phyloP scores from a whole-genome alignment of 139 green algal species.

The Desmodesmus armatus region DNA sequence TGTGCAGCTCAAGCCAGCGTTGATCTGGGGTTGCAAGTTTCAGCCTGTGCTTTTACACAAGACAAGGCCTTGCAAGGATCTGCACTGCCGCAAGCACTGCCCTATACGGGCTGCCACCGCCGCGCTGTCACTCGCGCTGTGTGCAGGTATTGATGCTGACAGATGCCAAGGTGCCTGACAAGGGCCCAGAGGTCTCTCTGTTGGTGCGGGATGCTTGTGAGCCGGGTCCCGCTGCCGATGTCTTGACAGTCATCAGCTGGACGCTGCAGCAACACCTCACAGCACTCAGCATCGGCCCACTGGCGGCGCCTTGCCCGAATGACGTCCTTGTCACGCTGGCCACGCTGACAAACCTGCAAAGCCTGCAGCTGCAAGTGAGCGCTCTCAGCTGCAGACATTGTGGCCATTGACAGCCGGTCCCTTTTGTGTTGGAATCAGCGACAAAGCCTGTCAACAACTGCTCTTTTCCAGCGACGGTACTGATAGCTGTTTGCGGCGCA shows the following conservation, averaged over 20 bases:
- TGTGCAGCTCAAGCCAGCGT: too few species aligned
- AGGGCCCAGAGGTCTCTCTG: neutral
- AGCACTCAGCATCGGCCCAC: neutral
- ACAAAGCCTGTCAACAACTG: neutral
- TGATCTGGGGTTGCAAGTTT: too few species aligned
- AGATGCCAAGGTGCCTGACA: neutral
- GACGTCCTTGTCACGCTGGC: slow-evolving; percentile 4
- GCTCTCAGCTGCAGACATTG: neutral
- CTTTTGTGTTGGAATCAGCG: neutral
- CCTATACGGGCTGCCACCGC: too few species aligned
- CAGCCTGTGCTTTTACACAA: too few species aligned
- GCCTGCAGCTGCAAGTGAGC: neutral
- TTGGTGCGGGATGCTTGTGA: too few species aligned
- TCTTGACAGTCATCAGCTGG: neutral
- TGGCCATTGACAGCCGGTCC: neutral
- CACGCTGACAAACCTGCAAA: neutral
- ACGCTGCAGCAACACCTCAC: neutral
- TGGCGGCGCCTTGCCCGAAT: neutral
- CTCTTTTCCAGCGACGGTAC: neutral
- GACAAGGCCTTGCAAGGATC: too few species aligned
- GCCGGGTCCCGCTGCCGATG: neutral
- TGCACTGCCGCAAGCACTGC: too few species aligned
- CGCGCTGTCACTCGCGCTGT: too few species aligned
- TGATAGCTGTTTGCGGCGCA: neutral
- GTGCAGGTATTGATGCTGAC: neutral